Evolutionary conservation across 169 alveolate species (phyloP), one percentile per base, ranked within the genome.

Genomic region (Eimeria mitis): DNA sequence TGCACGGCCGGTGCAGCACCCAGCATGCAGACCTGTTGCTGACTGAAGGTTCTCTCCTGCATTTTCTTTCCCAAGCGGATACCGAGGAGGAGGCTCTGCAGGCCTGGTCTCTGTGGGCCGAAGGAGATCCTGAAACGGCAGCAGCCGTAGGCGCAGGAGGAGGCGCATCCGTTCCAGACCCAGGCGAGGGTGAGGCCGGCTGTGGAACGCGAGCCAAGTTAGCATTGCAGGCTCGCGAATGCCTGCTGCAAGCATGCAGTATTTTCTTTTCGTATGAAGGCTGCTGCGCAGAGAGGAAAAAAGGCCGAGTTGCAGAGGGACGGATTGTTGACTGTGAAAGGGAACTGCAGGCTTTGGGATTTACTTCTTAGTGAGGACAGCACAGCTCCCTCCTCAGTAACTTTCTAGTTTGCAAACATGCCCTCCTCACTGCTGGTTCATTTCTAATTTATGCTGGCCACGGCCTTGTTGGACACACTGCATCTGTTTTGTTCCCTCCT

Each of bases 171-270:
- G 21, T 52, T 13, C 76, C 56, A 6, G 25, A 42, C 42, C 19
- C 65, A n/a, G 11, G 25, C 40, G 85, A 75, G 49, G 63, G 42
- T 44, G 90, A 31, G 65, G 34, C 40, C 6, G 73, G 52, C 70
- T 49, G 76, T 11, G 75, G 31, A 34, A 54, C 90, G 28, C 54
- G 90, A 19, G 70, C 90, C 90, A 83, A 83, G 75, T 23, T 83
- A 37, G 90, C 37, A 1, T 54, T 49, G 16, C 90, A 83, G 90
- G 90, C 90, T 13, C 90, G 90, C 14, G 90, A 83, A 23, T 83
- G 90, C 31, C 54, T 83, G 49, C 90, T 83, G 54, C 90, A 83
- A 54, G 90, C 90, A 34, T 83, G 90, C 75, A 56, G 90, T 68
- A 56, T 83, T 37, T 83, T 83, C 75, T 83, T 83, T 54, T 83